Percentiles rank a stretch among this genome's conserved stretches.
These are phyloP conservation scores for Monosporascus sp. DNA, from an alignment of 2,329 filamentous ascomycete genomes.

Conservation along the genomic window DNA sequence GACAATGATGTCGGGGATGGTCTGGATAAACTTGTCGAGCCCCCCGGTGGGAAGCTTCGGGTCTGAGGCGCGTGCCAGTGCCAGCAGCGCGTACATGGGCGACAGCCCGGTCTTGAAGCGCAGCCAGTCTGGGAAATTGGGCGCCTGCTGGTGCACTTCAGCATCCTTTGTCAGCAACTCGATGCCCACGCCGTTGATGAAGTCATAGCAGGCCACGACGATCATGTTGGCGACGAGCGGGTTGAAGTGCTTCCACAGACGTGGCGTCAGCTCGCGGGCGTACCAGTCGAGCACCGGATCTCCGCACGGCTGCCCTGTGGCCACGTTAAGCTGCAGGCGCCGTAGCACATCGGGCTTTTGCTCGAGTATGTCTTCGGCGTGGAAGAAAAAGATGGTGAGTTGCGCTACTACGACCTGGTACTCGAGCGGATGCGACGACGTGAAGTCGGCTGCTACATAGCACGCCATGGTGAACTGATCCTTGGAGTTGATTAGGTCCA, in stretches of 20 bases:
- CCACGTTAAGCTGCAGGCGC: slow-evolving; percentile 1
- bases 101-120: slow-evolving; percentile 8
- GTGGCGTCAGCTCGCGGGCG: slow-evolving; percentile 3
- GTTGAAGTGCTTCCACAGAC: slow-evolving; percentile 4
- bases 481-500: slow-evolving; percentile 3
- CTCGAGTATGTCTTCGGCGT: slow-evolving; percentile 7
- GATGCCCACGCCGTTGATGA: slow-evolving; percentile 4
- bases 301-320: neutral
- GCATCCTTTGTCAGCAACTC: neutral
- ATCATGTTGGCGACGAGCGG: slow-evolving; percentile 8
- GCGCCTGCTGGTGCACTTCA: neutral
- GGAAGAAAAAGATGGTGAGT: slow-evolving; percentile 7
- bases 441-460: slow-evolving; percentile 6
- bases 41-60: neutral
- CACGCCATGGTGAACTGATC: slow-evolving; percentile 5
- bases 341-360: slow-evolving; percentile 2
- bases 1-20: slow-evolving; percentile 3
- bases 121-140: slow-evolving; percentile 5
- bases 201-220: slow-evolving; percentile 6
- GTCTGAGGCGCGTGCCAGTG: slow-evolving; percentile 2
- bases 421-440: slow-evolving; percentile 3
- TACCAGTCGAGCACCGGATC: slow-evolving; percentile 7
- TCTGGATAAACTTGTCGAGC: slow-evolving; percentile 2
- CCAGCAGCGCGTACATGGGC: slow-evolving; percentile 6
- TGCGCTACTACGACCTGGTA: slow-evolving; percentile 5